These are phyloP conservation scores for Rubus parviflorus DNA, from an alignment of 306 rosid genomes.

Conservation along the genomic window DNA sequence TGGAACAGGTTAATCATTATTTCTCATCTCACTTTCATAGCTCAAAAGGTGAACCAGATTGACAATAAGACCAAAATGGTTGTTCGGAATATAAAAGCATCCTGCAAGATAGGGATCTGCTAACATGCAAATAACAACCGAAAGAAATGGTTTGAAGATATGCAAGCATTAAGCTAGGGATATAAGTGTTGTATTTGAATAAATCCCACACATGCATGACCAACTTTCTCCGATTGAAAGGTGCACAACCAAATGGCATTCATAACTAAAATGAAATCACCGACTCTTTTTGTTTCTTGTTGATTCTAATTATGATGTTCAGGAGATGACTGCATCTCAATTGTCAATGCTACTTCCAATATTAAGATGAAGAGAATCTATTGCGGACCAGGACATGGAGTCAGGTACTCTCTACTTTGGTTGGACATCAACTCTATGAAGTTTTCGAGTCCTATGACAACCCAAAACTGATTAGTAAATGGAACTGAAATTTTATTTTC, in stretches of 20 bases:
- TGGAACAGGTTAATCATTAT: conserved; percentile 71
- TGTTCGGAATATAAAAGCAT: neutral
- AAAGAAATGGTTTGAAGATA: neutral
- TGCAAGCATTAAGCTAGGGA: neutral
- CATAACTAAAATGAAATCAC: neutral
- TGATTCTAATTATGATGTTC: conserved; percentile 28
- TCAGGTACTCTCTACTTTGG: conserved; percentile 58
- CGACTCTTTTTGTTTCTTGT: conserved; percentile 18
- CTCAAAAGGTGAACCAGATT: conserved; percentile 4
- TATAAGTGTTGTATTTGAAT: neutral
- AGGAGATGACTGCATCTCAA: conserved; percentile 98
- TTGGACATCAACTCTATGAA: neutral
- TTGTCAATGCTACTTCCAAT: conserved; percentile 85
- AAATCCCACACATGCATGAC: neutral
- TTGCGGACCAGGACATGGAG: conserved; percentile 99
- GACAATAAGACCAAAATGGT: neutral
- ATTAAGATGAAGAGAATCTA: conserved; percentile 87
- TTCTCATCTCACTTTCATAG: neutral
- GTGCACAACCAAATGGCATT: neutral
- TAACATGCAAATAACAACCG: neutral
- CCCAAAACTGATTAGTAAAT: neutral
- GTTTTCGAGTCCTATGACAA: conserved; percentile 4
- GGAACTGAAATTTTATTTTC: neutral
- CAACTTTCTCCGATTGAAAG: neutral
- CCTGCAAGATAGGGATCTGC: neutral